A percentile compares a stretch with the other conserved stretches of the same genome.
Conservation (phyloP, 768 basidiomycete genomes). For the Scleroderma bovista region DNA sequence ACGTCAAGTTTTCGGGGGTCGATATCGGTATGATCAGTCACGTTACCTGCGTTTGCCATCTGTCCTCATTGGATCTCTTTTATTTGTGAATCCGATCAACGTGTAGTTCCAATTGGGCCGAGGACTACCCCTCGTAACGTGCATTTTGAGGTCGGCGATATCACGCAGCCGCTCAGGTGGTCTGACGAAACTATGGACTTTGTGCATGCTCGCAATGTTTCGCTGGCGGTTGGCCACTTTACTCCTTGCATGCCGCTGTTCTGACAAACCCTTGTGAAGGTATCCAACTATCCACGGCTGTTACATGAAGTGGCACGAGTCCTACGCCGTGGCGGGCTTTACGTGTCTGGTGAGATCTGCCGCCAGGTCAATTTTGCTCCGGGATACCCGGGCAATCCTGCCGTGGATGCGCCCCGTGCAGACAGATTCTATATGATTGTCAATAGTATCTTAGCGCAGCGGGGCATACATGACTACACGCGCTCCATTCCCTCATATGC, state of each 20-base stretch:
- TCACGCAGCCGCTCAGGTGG: constrained; percentile 49
- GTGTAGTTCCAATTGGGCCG: constrained; percentile 65
- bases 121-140: constrained; percentile 57
- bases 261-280: constrained; percentile 34
- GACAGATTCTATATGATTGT: constrained; percentile 34
- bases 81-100: constrained; percentile 4
- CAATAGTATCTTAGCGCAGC: constrained; percentile 33
- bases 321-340: constrained; percentile 65
- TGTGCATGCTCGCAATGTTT: constrained; percentile 57
- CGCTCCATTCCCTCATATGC: constrained; percentile 36
- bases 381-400: constrained; percentile 18
- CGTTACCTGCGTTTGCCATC: constrained; percentile 7
- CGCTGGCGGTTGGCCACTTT: constrained; percentile 50
- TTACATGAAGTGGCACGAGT: constrained; percentile 57
- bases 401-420: constrained; percentile 22
- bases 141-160: constrained; percentile 61
- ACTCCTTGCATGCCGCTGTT: constrained; percentile 3
- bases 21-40: constrained; percentile 59
- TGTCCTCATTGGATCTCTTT: constrained; percentile 9
- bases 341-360: constrained; percentile 60
- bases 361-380: constrained; percentile 38
- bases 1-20: constrained; percentile 60
- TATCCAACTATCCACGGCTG: constrained; percentile 47
- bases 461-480: constrained; percentile 37
- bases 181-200: constrained; percentile 52